Percentiles rank a stretch among this genome's conserved stretches.
Evolutionary conservation across 805 yeast species (phyloP).

Genomic region (Hyphopichia homilentoma): DNA sequence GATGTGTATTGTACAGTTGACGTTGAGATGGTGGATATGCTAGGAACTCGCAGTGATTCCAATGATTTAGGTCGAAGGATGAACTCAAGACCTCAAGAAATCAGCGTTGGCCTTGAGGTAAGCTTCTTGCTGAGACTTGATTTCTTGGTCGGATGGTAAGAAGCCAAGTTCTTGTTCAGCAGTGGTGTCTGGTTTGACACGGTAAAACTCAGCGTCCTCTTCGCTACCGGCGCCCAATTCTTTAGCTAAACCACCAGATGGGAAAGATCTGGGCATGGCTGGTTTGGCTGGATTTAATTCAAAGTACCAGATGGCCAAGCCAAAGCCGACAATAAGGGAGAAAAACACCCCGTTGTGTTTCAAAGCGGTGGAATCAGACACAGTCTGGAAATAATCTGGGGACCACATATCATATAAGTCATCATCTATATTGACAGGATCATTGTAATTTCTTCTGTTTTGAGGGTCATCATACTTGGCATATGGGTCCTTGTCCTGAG

Average conservation of each 20-base stretch:
- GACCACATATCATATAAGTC: conserved; percentile 84
- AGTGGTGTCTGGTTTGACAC: conserved; percentile 35
- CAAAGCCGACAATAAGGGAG: conserved; percentile 39
- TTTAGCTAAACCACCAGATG: conserved; percentile 70
- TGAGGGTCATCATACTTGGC: conserved; percentile 75
- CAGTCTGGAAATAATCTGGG: conserved; percentile 67
- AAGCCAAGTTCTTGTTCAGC: conserved; percentile 37
- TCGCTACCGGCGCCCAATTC: conserved; percentile 63
- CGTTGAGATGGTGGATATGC: too few relatives aligned
- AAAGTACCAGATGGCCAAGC: conserved; percentile 39
- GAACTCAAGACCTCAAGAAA: conserved; percentile 26
- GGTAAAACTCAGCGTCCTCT: conserved; percentile 41
- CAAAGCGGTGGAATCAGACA: conserved; percentile 58
- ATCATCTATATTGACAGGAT: conserved; percentile 67
- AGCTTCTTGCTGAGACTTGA: conserved; percentile 24
- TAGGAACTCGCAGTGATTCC: too few relatives aligned
- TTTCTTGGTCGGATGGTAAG: conserved; percentile 27
- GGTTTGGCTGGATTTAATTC: conserved; percentile 60
- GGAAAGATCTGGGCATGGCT: conserved; percentile 73
- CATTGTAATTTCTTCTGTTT: conserved; percentile 72
- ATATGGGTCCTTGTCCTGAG: conserved; percentile 69
- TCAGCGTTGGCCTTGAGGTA: conserved; percentile 35
- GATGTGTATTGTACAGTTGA: too few relatives aligned
- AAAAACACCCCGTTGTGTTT: conserved; percentile 53
- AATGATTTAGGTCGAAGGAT: too few relatives aligned